Base-by-base conservation (phyloP, 768 basidiomycete species). In the Mycena crocata region DNA sequence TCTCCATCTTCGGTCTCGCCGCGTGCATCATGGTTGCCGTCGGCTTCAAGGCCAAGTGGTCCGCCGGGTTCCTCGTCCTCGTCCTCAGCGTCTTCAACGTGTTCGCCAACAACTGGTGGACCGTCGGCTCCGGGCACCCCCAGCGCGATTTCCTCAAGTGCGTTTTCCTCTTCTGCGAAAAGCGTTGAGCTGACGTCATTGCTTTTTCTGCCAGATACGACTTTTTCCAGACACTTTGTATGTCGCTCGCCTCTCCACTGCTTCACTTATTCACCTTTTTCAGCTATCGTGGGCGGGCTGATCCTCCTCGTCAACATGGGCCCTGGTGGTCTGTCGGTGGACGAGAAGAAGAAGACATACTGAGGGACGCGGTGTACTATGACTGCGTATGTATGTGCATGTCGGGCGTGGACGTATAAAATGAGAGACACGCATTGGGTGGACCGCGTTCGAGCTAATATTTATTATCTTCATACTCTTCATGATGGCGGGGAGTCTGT, bases 11-110 rank as follows among this genome's bases (percentile, higher is more conserved):
- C 64, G 98, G 98, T 60, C 86, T 99, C 46, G 92, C 86, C 17
- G 96, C 96, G 5, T 99, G 98, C 75, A 80, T 88, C 75, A 98
- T 97, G 94, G 96, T 99, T 51, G 98, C 96, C 13, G 87, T 99
- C 67, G 98, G 98, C 48, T 99, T 98, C 90, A 99, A 99, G 82
- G 97, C 98, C 73, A 99, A 98, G 82, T 98, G 96, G 94, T 95
- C 94, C 17, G 97, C 97, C 3, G 89, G 90, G 15, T 99, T 99
- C 89, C 88, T 99, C 66, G 96, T 98, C 65, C 80, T 98, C 69
- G 86, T 96, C 5, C 81, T 99, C 74, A 94, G 93, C 75, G 79
- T 94, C 73, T 98, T 99, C 90, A 99, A 99, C 77, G 95, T 97
- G 35, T 94, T 97, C 73, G 94, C 93, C 79, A 99, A 99, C 86